These are phyloP conservation scores for Paraleonurus japonicus DNA, from an alignment of 257 asterid species.

Conservation along the genomic window DNA sequence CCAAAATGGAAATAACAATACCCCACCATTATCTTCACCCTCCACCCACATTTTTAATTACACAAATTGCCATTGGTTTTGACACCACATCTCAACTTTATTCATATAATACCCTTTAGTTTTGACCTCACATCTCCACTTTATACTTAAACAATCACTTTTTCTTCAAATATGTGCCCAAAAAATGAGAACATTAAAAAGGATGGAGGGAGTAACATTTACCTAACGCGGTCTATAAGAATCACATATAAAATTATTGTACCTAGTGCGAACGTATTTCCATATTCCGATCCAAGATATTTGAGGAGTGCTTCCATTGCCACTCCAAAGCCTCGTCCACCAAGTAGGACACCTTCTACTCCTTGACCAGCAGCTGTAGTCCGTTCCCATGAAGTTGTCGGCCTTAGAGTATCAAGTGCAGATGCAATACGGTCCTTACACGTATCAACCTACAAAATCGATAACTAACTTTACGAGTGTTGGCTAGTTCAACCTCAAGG, in stretches of 20 bases:
- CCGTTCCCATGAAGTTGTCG: conserved; percentile 95
- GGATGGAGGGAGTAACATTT: not conserved
- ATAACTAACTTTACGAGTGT: conserved; percentile 22
- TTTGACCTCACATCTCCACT: not conserved
- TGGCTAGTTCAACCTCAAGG: conserved; percentile 17
- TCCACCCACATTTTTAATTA: not conserved
- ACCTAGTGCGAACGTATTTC: conserved; percentile 95
- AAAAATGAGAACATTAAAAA: not conserved
- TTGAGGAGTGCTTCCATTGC: conserved; percentile 94
- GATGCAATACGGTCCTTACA: conserved; percentile 86
- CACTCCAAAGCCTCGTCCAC: conserved; percentile 95
- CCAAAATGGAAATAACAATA: not conserved
- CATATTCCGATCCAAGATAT: conserved; percentile 95
- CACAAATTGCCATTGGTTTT: not conserved
- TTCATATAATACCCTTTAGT: not conserved
- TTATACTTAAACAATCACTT: not conserved
- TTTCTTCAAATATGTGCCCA: not conserved
- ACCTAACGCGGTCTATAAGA: not conserved
- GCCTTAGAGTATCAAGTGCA: conserved; percentile 88
- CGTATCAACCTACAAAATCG: conserved; percentile 69
- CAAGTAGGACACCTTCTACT: conserved; percentile 83
- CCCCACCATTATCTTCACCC: not conserved
- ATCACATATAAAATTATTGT: conserved; percentile 20
- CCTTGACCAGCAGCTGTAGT: conserved; percentile 89
- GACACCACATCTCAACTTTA: not conserved